phyloP scores from a whole-genome alignment of 2,329 filamentous ascomycete species.

The Talaromyces sp. region DNA sequence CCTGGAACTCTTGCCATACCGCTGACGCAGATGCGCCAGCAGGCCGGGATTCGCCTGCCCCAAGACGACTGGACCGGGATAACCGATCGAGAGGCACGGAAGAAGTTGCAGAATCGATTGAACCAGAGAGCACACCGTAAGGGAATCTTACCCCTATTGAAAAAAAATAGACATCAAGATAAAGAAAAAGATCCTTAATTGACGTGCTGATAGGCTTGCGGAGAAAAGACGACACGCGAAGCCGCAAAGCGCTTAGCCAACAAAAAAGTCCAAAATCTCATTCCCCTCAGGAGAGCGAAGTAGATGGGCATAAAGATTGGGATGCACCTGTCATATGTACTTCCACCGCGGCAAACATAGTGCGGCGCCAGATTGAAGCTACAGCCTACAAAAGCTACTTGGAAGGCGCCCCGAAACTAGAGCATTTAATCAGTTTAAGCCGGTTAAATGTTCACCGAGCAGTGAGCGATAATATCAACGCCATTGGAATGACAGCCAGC shows the following conservation, averaged over 20 bases:
- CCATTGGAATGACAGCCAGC: neutral
- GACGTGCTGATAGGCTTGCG: neutral
- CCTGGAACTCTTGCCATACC: neutral
- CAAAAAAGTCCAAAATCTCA: no score
- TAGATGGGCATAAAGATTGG: neutral
- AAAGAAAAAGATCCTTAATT: neutral
- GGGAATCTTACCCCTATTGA: neutral
- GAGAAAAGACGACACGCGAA: no score
- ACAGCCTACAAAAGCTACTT: neutral
- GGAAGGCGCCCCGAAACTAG: neutral
- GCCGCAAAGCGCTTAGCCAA: no score
- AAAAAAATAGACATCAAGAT: neutral
- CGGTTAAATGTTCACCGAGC: neutral
- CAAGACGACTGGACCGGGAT: slow-evolving; percentile 1
- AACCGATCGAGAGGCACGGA: neutral
- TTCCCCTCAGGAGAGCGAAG: no score
- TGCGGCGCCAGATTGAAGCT: neutral
- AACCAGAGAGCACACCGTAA: slow-evolving; percentile 3
- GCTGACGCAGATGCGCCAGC: neutral
- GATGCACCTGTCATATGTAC: neutral
- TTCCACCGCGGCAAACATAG: neutral
- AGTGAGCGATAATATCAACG: neutral
- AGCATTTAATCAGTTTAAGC: neutral
- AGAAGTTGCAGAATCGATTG: slow-evolving; percentile 4
- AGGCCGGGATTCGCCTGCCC: neutral